Percentiles rank a stretch among this genome's conserved stretches.
Conservation (phyloP, 75 land plant genomes). For the Pseudotsuga menziesii region DNA sequence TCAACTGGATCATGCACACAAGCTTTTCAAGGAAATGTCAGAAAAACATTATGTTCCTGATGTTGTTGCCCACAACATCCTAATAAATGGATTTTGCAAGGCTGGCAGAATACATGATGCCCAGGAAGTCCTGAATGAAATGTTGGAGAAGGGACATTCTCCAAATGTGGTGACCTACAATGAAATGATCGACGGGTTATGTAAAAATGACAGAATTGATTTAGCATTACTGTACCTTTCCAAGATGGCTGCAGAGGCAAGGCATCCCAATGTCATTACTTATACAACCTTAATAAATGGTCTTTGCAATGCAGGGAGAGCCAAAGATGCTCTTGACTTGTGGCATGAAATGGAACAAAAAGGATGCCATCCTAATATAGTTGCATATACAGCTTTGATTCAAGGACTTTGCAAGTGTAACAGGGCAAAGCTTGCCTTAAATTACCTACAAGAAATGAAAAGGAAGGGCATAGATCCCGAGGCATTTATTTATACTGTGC, state of each 20-base stretch:
- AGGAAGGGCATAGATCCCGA: slow-evolving; percentile 28
- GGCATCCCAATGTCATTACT: slow-evolving; percentile 54
- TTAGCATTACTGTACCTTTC: slow-evolving; percentile 32
- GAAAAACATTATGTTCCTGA: slow-evolving; percentile 45
- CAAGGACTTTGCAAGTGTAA: slow-evolving; percentile 74
- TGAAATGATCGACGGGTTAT: slow-evolving; percentile 47
- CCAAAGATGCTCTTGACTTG: slow-evolving; percentile 58
- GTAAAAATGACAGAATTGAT: slow-evolving; percentile 36
- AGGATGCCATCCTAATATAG: slow-evolving; percentile 57
- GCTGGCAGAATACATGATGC: slow-evolving; percentile 50
- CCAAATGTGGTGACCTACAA: slow-evolving; percentile 56
- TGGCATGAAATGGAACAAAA: slow-evolving; percentile 52
- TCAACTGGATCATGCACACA: slow-evolving; percentile 44
- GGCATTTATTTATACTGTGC: slow-evolving; percentile 22
- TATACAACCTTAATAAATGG: slow-evolving; percentile 84
- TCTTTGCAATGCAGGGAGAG: slow-evolving; percentile 48
- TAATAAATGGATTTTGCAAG: slow-evolving; percentile 67
- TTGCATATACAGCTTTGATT: slow-evolving; percentile 62
- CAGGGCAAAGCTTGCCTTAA: slow-evolving; percentile 25
- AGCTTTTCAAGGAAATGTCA: slow-evolving; percentile 40
- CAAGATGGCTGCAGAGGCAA: slow-evolving; percentile 30
- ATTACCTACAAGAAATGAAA: slow-evolving; percentile 31
- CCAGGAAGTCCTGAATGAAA: slow-evolving; percentile 41
- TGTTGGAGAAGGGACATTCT: slow-evolving; percentile 46
- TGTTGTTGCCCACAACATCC: slow-evolving; percentile 62